phyloP scores from a whole-genome alignment of 2,329 filamentous ascomycete species.

The Penicillium vulpinum region DNA sequence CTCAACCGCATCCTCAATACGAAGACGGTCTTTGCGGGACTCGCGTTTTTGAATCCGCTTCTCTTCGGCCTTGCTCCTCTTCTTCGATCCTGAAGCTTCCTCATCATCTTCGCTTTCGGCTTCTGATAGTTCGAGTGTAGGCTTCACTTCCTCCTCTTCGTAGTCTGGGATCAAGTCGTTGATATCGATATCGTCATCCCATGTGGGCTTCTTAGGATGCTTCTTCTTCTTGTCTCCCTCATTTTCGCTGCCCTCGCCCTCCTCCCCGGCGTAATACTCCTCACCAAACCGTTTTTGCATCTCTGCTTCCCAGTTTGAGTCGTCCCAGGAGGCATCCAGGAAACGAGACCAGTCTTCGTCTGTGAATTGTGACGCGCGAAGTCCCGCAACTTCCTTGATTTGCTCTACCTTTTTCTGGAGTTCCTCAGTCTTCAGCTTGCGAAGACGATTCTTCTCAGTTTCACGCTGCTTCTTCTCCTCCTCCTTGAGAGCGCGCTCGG shows the following conservation, averaged over 20 bases:
- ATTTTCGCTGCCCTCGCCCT: slow-evolving; percentile 56
- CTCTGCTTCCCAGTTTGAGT: slow-evolving; percentile 84
- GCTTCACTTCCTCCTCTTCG: slow-evolving; percentile 67
- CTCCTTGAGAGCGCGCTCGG: slow-evolving; percentile 74
- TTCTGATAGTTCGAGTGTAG: slow-evolving; percentile 59
- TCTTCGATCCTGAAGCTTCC: slow-evolving; percentile 49
- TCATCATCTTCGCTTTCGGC: slow-evolving; percentile 46
- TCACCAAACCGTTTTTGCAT: slow-evolving; percentile 89
- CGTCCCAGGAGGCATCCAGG: slow-evolving; percentile 84
- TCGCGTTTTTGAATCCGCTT: slow-evolving; percentile 64
- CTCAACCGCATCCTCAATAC: slow-evolving; percentile 84
- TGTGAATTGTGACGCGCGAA: slow-evolving; percentile 64
- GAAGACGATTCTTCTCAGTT: slow-evolving; percentile 77
- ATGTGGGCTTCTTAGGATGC: slow-evolving; percentile 77
- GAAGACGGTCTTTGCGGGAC: slow-evolving; percentile 75
- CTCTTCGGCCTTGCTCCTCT: slow-evolving; percentile 51
- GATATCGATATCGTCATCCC: slow-evolving; percentile 98
- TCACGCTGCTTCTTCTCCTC: slow-evolving; percentile 73
- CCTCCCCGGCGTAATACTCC: slow-evolving; percentile 69
- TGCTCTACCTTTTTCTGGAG: slow-evolving; percentile 81
- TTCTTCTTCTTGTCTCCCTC: slow-evolving; percentile 55
- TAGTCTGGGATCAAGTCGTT: slow-evolving; percentile 88
- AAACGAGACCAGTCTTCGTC: slow-evolving; percentile 83
- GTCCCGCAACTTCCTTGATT: slow-evolving; percentile 85
- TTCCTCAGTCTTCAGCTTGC: slow-evolving; percentile 87